Conservation (phyloP, 164 flowering plant species). For the Akebia trifoliata region DNA sequence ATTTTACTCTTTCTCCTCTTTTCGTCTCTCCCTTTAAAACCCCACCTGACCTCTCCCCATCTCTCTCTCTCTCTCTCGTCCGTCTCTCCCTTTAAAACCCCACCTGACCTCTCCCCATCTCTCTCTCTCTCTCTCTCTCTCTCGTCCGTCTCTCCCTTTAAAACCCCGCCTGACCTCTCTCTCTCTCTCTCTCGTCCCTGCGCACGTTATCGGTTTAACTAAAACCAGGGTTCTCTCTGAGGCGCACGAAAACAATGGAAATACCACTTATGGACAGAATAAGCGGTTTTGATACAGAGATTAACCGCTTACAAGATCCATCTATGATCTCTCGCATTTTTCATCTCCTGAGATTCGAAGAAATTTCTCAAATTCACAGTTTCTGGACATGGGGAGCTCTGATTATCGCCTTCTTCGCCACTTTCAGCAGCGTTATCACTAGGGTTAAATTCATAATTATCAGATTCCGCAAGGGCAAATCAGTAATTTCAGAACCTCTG, state of each 20-base stretch:
- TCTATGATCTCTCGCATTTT: slow-evolving; percentile 36
- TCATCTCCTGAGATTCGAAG: slow-evolving; percentile 20
- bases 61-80: slow-evolving; percentile 1
- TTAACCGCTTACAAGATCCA: slow-evolving; percentile 36
- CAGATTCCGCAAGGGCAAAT: slow-evolving; percentile 12
- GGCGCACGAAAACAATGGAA: slow-evolving; percentile 49
- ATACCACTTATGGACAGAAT: slow-evolving; percentile 46
- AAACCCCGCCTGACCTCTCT: neutral
- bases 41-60: neutral
- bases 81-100: neutral
- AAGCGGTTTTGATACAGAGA: slow-evolving; percentile 44
- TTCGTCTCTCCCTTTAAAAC: neutral
- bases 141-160: neutral
- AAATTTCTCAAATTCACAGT: slow-evolving; percentile 20
- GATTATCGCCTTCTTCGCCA: slow-evolving; percentile 41
- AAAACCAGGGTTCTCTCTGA: neutral
- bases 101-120: neutral
- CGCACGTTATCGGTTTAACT: neutral
- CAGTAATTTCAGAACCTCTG: slow-evolving; percentile 11
- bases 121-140: neutral
- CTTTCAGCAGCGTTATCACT: slow-evolving; percentile 30
- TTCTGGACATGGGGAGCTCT: slow-evolving; percentile 54
- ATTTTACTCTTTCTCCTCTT: neutral
- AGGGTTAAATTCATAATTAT: slow-evolving; percentile 24
- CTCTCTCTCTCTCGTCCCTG: neutral